Base-by-base conservation (phyloP, 805 yeast species). In the Lachancea mirantina region DNA sequence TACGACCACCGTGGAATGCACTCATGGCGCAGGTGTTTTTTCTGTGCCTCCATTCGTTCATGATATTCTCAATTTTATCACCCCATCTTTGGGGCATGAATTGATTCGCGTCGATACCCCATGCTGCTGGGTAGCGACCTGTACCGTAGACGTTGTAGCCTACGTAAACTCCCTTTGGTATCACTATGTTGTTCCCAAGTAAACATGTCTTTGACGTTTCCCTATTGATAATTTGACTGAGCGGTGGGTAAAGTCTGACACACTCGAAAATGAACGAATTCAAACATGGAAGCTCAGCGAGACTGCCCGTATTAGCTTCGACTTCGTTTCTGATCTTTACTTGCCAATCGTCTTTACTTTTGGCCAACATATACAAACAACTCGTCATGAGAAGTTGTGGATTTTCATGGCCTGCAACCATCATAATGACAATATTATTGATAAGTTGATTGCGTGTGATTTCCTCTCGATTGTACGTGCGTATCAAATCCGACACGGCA, bases 401-500 rank as follows among this genome's bases (percentile, higher is more conserved):
- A 39, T 75, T 75, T 42, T 75, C 81, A 49, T 75, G 81, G 0
- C 80, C 81, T 0, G 81, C 81, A 27, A 75, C 70, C 45, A 74
- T 50, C 3, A 72, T 57, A 11, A 75, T 74, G 6, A 72, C 67
- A 11, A 72, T 59, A 48, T 75, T 75, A 45, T 75, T 80, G 2
- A 60, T 50, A 33, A 72, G 61, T 41, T 74, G 78, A 30, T 64
- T 60, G 32, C 62, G 53, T 2, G 68, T 57, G 2, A 75, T 57
- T 3, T 40, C 32, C 0, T 63, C 67, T 6, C 40, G 39, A 5
- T 62, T 49, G 25, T 58, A 50, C 1, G 74, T 72, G 5, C 57
- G 49, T 7, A 64, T 59, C 8, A 74, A 48, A 26, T 58, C 59
- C 32, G 62, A 63, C 2, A 69, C 67, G 0, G 68, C 70, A 37